Conservation (phyloP, 345 rosid species). For the Eucalyptus shirleyi region DNA sequence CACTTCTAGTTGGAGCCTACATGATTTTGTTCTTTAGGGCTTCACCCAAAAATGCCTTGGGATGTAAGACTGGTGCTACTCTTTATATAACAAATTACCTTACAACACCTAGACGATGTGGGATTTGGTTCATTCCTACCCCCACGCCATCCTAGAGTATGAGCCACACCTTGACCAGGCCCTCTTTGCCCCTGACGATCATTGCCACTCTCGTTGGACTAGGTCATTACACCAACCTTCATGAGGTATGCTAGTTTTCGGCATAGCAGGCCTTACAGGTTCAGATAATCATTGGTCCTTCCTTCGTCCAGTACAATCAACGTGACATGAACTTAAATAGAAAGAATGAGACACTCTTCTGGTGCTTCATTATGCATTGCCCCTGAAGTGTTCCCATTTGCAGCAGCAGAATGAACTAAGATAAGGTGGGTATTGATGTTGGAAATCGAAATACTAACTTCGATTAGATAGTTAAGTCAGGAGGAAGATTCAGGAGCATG, state of each 20-base stretch:
- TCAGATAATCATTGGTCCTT: background rate
- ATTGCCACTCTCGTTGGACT: too few species aligned
- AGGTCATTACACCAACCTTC: background rate
- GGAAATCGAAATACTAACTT: background rate
- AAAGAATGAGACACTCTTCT: background rate
- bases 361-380: background rate
- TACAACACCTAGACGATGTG: too few species aligned
- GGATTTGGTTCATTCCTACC: too few species aligned
- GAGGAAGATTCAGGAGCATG: background rate
- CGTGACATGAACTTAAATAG: background rate
- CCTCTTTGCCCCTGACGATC: rapidly evolving
- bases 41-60: too few species aligned
- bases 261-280: background rate
- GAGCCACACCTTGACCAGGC: too few species aligned
- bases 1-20: too few species aligned
- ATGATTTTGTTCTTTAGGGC: too few species aligned
- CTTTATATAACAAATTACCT: too few species aligned
- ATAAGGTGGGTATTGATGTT: background rate
- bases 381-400: background rate
- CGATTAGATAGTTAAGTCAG: background rate
- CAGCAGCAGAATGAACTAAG: background rate
- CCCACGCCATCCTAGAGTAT: too few species aligned
- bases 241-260: background rate
- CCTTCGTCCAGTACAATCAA: background rate
- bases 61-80: too few species aligned